Conservation (phyloP, 306 rosid genomes). For the Lagenaria siceraria region DNA sequence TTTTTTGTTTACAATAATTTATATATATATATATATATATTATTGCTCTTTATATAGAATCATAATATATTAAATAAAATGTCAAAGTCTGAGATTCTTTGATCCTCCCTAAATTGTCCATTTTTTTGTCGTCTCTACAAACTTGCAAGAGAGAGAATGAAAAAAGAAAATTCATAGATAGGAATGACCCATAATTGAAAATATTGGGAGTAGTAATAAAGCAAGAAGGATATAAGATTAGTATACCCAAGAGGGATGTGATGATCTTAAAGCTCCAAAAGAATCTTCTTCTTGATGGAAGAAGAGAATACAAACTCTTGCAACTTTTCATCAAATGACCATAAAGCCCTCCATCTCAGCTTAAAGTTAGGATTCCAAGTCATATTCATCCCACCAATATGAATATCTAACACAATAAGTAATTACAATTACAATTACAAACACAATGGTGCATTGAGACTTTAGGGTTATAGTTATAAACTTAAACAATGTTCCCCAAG, state of each 20-base stretch:
- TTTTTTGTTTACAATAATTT: no score
- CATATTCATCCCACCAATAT: not conserved
- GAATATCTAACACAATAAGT: not conserved
- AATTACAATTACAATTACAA: not conserved
- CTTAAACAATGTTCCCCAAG: not conserved
- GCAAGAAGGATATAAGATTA: not conserved
- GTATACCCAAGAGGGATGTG: not conserved
- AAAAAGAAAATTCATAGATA: not conserved
- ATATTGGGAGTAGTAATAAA: not conserved
- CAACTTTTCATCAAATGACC: conserved; percentile 4
- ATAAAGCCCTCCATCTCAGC: not conserved
- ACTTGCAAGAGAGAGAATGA: not conserved
- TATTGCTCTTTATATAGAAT: not conserved
- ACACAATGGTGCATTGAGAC: not conserved
- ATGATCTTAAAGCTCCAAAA: not conserved
- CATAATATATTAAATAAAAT: not conserved
- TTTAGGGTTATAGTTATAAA: no score
- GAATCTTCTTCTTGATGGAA: not conserved
- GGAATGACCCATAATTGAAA: not conserved
- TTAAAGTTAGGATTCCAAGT: not conserved
- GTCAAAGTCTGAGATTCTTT: conserved; percentile 1
- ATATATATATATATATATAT: not conserved
- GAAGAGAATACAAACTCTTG: not conserved
- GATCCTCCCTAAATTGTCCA: conserved; percentile 2
- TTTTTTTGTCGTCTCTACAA: not conserved